Base-by-base conservation (phyloP, 371 early-diverging fungal species). In the Apophysomyces trapeziformis region DNA sequence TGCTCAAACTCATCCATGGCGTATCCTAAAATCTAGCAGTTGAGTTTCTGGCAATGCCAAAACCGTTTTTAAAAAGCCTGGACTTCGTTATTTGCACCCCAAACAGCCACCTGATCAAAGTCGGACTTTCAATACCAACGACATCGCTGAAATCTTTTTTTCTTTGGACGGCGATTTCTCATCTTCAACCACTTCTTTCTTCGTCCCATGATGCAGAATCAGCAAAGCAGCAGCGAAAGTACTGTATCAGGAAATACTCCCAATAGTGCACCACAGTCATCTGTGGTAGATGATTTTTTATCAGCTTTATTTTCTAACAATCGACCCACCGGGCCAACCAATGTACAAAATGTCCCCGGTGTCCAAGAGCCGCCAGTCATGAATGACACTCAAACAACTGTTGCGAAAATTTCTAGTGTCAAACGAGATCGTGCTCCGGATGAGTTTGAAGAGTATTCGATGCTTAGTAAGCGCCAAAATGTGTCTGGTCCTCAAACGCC, bases 1-100 rank as follows among this genome's bases (percentile, higher is more conserved):
- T 92, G 87, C 70, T 90, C 87, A 66, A 95, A 73, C 66, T 91
- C 93, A 21, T 84, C 85, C 85, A 85, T 84, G 21, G 38, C 66
- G 41, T n/a, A 1, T 21, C 9, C 7, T 9, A 50, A 21, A 11
- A 4, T 45, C 13, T 14, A 43, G 16, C n/a, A 50, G 6, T 9
- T 18, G 9, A 21, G 4, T 16, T 21, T 21, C 7, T 21, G 13
- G 41, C 41, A 41, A 8, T 11, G 41, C 41, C 41, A 13, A 8
- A 13, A 13, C 41, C 41, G 8, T 11, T 41, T 13, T 11, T 41
- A 41, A 8, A 41, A 41, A 41, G 13, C 5, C 11, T 41, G 32
- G 32, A 26, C 32, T 26, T 2, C 32, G 32, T 26, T 26, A 26
- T 26, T 26, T 26, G 32, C 26, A 26, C 32, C 32, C 32, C 32